These are phyloP conservation scores for Colletotrichum spaethianum DNA, from an alignment of 2,329 filamentous ascomycete genomes.

Conservation along the genomic window DNA sequence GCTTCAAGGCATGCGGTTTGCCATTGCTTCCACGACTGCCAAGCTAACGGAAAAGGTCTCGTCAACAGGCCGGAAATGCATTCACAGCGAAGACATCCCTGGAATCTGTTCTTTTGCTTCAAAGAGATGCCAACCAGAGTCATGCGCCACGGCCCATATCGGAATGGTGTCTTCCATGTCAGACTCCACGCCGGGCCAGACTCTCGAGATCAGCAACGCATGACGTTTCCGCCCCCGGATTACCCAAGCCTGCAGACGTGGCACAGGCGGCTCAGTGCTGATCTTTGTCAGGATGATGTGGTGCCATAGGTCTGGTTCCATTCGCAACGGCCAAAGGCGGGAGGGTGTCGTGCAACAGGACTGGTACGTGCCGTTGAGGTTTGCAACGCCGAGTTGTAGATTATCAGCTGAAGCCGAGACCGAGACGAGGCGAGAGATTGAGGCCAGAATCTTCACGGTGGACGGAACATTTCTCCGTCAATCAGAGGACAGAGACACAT, in stretches of 20 bases:
- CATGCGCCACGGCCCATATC: background rate
- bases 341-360: background rate
- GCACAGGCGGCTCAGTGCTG: conserved; percentile 8
- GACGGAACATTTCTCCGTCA: conserved; percentile 25
- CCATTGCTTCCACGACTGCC: background rate
- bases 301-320: conserved; percentile 10
- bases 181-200: conserved; percentile 14
- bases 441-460: background rate
- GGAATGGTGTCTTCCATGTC: conserved; percentile 2
- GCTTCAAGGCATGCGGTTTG: background rate
- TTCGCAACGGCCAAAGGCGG: background rate
- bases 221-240: conserved; percentile 33
- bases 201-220: conserved; percentile 23
- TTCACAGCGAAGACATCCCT: no score
- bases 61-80: background rate
- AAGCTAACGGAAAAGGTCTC: background rate
- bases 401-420: background rate
- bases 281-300: background rate
- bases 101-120: background rate
- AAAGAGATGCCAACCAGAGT: background rate
- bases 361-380: background rate
- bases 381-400: background rate
- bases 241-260: conserved; percentile 26
- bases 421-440: background rate
- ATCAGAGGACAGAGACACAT: conserved; percentile 3